Percentiles rank a stretch among this genome's conserved stretches.
These are phyloP conservation scores for Apophysomyces elegans DNA, from an alignment of 371 early-diverging fungal genomes.

Conservation along the genomic window DNA sequence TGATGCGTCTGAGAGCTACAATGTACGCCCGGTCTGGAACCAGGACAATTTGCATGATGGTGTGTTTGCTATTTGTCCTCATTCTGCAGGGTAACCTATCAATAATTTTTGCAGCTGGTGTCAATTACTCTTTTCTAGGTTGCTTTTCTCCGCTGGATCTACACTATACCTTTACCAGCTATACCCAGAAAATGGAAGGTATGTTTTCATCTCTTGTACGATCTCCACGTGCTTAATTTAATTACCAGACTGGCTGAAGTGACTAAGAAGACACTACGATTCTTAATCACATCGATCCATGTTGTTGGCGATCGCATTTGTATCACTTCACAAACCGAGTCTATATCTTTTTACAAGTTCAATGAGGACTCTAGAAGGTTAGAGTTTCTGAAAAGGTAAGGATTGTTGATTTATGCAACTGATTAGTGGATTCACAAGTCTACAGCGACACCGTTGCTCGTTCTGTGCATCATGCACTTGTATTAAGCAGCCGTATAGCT, in stretches of 20 bases:
- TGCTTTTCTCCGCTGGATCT: conserved; percentile 43
- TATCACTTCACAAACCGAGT: conserved; percentile 40
- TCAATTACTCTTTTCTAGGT: conserved; percentile 14
- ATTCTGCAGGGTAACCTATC: conserved; percentile 39
- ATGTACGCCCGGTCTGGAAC: conserved; percentile 35
- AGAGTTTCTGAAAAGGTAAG: conserved; percentile 41
- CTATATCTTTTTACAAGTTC: conserved; percentile 38
- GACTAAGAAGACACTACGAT: conserved; percentile 30
- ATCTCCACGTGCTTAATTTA: neutral
- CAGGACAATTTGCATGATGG: conserved; percentile 40
- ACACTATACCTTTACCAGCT: conserved; percentile 37
- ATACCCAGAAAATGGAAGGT: conserved; percentile 34
- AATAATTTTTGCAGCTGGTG: neutral
- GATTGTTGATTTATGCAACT: neutral
- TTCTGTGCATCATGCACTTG: conserved; percentile 31
- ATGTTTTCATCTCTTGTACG: neutral
- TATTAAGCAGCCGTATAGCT: conserved; percentile 27
- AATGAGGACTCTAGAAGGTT: conserved; percentile 23
- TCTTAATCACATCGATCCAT: conserved; percentile 40
- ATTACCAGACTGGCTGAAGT: conserved; percentile 32
- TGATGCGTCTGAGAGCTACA: conserved; percentile 11
- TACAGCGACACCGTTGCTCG: conserved; percentile 35
- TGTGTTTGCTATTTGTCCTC: conserved; percentile 47
- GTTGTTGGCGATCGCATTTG: conserved; percentile 34
- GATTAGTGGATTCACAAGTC: neutral